Evolutionary conservation across 1,284 basidiomycete species (phyloP).

Genomic region (Malassezia nana): DNA sequence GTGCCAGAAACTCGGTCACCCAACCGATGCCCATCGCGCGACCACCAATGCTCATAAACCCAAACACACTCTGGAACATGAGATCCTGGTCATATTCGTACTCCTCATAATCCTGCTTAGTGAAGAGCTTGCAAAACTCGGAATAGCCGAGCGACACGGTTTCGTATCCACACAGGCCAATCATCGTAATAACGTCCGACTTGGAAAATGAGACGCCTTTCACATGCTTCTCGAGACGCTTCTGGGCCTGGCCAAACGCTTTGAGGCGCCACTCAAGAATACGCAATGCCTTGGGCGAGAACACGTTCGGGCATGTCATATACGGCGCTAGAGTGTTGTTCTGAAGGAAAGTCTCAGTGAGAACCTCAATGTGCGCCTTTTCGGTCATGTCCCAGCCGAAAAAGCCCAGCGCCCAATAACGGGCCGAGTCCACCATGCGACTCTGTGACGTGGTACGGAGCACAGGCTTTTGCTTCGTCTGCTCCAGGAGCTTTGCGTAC

Average conservation of each 20-base stretch:
- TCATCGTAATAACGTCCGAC: slow-evolving; percentile 35
- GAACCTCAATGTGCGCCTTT: slow-evolving; percentile 35
- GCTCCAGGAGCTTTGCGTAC: slow-evolving; percentile 39
- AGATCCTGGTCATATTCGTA: slow-evolving; percentile 58
- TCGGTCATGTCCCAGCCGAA: slow-evolving; percentile 25
- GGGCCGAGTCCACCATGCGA: slow-evolving; percentile 76
- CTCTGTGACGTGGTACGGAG: slow-evolving; percentile 51
- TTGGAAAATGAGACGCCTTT: slow-evolving; percentile 49
- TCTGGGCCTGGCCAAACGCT: slow-evolving; percentile 6
- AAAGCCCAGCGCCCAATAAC: slow-evolving; percentile 53
- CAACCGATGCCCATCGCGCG: slow-evolving; percentile 74
- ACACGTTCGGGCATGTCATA: slow-evolving; percentile 57
- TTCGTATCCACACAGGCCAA: slow-evolving; percentile 48
- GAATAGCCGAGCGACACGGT: slow-evolving; percentile 30
- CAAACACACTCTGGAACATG: slow-evolving; percentile 53
- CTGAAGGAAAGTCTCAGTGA: slow-evolving; percentile 36
- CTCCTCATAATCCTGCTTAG: slow-evolving; percentile 73
- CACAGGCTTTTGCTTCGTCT: slow-evolving; percentile 31
- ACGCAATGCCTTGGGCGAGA: slow-evolving; percentile 49
- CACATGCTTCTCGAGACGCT: slow-evolving; percentile 33
- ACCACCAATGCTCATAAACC: slow-evolving; percentile 70
- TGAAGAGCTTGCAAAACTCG: slow-evolving; percentile 74
- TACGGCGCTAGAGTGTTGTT: slow-evolving; percentile 67
- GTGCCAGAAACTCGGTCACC: slow-evolving; percentile 50
- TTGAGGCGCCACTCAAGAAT: slow-evolving; percentile 6